Evolutionary conservation across 495 filamentous ascomycete genomes (phyloP), one percentile per base, ranked within the genome.

Genomic region (Aspergillus bertholletiae): DNA sequence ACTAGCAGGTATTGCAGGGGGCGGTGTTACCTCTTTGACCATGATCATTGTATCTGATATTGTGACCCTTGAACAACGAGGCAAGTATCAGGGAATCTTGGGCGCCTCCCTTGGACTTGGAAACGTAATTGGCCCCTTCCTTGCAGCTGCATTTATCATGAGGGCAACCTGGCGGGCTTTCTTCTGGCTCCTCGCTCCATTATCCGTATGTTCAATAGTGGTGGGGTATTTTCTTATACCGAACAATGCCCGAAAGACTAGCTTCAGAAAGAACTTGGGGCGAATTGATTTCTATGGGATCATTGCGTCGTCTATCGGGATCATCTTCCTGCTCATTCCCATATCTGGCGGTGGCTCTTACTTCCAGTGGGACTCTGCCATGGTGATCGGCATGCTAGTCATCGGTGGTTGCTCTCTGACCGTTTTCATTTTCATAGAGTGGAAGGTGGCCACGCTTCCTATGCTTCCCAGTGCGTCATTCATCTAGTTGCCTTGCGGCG

Each of bases 281-380:
- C 75, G 77, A 26, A 84, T 87, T 46, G 83, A 87, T 55, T 84
- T 76, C 55, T 77, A 61, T 13, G 83, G 82, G 7, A 59, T 80
- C 7, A 37, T 80, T 7, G 68, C 75, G 1, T 80, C 75, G 7
- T 78, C 76, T 0, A 72, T 77, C 28, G 80, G 74, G 1, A 75
- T 85, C 27, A 74, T 85, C 21, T 77, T 84, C 47, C 45, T 84
- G 18, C 68, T 86, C 41, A 84, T 86, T 54, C 83, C 84, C 15
- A 78, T 87, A 26, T 85, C 82, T 12, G 84, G 82, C 5, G 83
- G 81, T 22, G 84, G 84, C 0, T 78, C 77, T 5, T 81, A 80
- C 51, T 86, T 84, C 54, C 61, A 73, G 5, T 87, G 83, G 84
- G 59, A 78, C 46, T 84, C 82, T 2, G 68, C 81, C 0, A 74